Percentiles rank a stretch among this genome's conserved stretches.
Evolutionary conservation across 1,139 yeast genomes (phyloP).

Genomic region (Yamadazyma membranifaciens): DNA sequence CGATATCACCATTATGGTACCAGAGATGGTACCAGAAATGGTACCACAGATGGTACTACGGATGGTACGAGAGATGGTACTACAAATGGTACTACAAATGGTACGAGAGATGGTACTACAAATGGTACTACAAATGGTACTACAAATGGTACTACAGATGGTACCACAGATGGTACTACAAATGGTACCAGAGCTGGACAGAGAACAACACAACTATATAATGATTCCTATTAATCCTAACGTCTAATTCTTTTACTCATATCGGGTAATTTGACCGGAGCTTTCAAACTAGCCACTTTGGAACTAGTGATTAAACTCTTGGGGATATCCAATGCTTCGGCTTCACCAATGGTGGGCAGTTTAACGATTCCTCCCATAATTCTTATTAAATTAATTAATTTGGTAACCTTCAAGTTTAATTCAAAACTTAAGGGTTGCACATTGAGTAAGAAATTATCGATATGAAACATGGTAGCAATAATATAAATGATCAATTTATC

Average conservation of each 20-base stretch:
- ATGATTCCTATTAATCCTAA: neutral
- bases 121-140: too few species aligned
- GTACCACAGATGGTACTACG: too few species aligned
- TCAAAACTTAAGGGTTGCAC: conserved; percentile 83
- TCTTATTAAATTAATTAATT: conserved; percentile 64
- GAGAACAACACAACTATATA: neutral
- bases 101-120: too few species aligned
- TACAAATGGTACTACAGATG: too few species aligned
- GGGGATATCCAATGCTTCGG: conserved; percentile 79
- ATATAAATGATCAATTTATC: conserved; percentile 82
- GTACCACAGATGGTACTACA: too few species aligned
- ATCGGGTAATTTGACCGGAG: conserved; percentile 89
- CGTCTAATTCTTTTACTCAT: conserved; percentile 60
- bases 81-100: too few species aligned
- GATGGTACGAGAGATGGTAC: too few species aligned
- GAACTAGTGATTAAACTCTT: conserved; percentile 62
- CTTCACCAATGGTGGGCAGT: conserved; percentile 74
- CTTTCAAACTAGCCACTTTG: conserved; percentile 79
- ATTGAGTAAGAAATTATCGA: conserved; percentile 74
- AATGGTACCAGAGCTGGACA: too few species aligned
- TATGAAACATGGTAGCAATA: conserved; percentile 68
- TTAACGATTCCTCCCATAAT: conserved; percentile 82
- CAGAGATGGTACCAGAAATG: too few species aligned
- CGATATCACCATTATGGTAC: too few species aligned
- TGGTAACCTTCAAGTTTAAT: conserved; percentile 76